Evolutionary conservation across 768 basidiomycete species (phyloP).

Genomic region (Dioszegia hungarica): DNA sequence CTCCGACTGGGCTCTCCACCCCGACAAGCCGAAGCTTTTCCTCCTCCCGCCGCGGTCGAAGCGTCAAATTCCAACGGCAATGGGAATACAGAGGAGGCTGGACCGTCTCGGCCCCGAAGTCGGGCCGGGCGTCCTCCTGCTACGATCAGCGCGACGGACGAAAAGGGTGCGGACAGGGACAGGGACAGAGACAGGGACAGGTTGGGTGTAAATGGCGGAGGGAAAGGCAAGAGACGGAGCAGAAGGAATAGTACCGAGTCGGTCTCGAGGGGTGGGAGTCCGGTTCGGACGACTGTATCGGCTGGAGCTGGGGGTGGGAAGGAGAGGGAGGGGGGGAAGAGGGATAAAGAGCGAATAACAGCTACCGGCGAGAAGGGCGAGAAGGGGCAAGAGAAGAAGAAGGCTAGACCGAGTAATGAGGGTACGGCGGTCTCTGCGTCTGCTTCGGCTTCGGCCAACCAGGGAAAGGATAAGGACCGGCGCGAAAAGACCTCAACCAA

Average conservation of each 20-base stretch:
- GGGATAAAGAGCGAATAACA: background rate
- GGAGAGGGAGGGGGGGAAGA: background rate
- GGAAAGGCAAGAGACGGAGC: background rate
- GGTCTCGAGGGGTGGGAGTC: background rate
- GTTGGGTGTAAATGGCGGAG: background rate
- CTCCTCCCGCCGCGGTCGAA: no score
- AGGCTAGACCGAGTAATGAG: background rate
- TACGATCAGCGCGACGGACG: background rate
- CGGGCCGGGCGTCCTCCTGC: no score
- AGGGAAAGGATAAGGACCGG: background rate
- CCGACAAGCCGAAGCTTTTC: conserved; percentile 25
- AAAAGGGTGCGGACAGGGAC: background rate
- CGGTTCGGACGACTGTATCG: background rate
- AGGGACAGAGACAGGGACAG: conserved; percentile 2
- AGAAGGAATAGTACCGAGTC: conserved; percentile 1
- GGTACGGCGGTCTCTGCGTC: background rate
- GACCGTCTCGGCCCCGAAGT: conserved; percentile 14
- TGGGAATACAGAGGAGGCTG: background rate
- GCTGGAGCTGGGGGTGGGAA: no score
- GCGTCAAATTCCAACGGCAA: background rate
- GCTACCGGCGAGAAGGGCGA: background rate
- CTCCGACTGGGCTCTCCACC: conserved; percentile 21
- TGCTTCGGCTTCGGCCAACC: no score
- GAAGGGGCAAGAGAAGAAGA: background rate
- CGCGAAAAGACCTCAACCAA: background rate